Evolutionary conservation across 345 rosid genomes (phyloP).

Genomic region (Arabis hirsuta): DNA sequence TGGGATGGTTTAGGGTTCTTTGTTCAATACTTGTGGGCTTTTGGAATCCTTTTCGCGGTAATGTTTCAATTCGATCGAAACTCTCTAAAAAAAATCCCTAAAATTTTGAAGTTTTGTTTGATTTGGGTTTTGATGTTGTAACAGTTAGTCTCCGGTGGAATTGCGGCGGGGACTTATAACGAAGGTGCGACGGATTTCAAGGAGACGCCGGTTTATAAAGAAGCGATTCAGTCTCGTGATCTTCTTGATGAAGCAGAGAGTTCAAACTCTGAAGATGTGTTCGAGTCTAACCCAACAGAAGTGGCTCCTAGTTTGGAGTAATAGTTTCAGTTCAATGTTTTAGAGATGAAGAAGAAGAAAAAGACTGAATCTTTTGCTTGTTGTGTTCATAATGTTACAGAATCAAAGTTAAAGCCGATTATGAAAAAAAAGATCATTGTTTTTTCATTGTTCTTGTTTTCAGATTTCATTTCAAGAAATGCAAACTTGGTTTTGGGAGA

Average conservation of each 20-base stretch:
- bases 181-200: constrained; percentile 95
- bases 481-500: neutral
- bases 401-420: constrained; percentile 20
- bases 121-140: neutral
- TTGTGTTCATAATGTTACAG: constrained; percentile 41
- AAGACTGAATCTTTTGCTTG: constrained; percentile 24
- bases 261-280: constrained; percentile 78
- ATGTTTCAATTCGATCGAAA: neutral
- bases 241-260: constrained; percentile 77
- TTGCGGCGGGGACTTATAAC: constrained; percentile 83
- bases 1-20: constrained; percentile 89
- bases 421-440: neutral
- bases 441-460: constrained; percentile 13
- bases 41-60: constrained; percentile 85
- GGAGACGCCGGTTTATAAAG: constrained; percentile 84
- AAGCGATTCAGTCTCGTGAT: constrained; percentile 68
- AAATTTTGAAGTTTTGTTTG: neutral
- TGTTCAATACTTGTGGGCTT: constrained; percentile 88
- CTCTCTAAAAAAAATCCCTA: neutral
- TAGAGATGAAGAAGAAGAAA: neutral
- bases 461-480: constrained; percentile 13
- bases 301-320: constrained; percentile 86
- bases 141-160: constrained; percentile 80
- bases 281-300: constrained; percentile 98
- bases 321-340: constrained; percentile 44